These are phyloP conservation scores for Fusarium fracticaudum DNA, from an alignment of 2,329 filamentous ascomycete genomes.

Conservation along the genomic window DNA sequence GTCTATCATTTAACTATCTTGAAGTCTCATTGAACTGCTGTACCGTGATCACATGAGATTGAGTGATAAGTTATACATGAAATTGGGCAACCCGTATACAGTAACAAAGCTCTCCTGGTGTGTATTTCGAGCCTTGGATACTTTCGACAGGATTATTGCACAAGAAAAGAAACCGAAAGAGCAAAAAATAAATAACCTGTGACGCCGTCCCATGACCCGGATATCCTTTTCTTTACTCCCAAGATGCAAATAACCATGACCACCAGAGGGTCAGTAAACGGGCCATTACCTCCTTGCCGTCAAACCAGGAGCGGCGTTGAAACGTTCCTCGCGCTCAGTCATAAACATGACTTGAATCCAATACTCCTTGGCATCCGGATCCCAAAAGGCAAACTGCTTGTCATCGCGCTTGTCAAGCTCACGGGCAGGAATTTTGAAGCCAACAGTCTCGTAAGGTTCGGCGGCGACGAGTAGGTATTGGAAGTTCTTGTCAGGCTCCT, in stretches of 20 bases:
- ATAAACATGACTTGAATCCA: slow-evolving; percentile 99
- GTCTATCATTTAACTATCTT: neutral
- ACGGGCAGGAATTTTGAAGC: slow-evolving; percentile 92
- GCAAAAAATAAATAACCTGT: neutral
- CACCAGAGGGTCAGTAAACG: neutral
- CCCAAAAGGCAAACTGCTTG: slow-evolving; percentile 93
- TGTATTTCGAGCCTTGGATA: neutral
- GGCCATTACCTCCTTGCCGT: slow-evolving; percentile 55
- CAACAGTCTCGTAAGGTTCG: slow-evolving; percentile 97
- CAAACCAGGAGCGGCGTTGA: slow-evolving; percentile 71
- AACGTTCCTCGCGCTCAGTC: slow-evolving; percentile 96
- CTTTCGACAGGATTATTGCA: neutral
- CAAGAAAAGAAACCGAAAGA: neutral
- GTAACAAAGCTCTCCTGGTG: neutral
- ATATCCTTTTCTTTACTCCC: slow-evolving; percentile 24
- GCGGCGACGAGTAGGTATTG: slow-evolving; percentile 96
- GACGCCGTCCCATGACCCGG: slow-evolving; percentile 30
- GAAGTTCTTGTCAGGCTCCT: slow-evolving; percentile 92
- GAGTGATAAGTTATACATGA: neutral
- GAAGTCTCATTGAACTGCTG: neutral
- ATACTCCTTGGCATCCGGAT: slow-evolving; percentile 94
- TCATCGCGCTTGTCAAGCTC: slow-evolving; percentile 92
- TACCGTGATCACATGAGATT: neutral
- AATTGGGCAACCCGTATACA: neutral
- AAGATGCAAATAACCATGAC: neutral